phyloP scores from a whole-genome alignment of 169 alveolate genomes.

The Babesia divergens region DNA sequence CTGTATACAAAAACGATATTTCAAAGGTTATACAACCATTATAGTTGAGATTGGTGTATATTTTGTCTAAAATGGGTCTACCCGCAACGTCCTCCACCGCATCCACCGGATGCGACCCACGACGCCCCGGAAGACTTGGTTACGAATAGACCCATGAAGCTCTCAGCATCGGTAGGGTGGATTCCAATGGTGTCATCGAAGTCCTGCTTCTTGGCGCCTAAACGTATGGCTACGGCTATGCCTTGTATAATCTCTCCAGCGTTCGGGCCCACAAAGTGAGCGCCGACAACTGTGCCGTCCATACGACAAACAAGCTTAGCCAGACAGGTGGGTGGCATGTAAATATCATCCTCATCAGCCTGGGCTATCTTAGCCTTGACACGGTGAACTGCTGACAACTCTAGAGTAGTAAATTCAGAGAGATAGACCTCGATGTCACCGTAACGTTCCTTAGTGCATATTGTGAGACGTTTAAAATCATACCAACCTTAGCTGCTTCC shows the following conservation, averaged over 20 bases:
- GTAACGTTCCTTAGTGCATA: slow-evolving; percentile 54
- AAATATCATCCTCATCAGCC: slow-evolving; percentile 75
- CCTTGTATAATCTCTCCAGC: slow-evolving; percentile 99
- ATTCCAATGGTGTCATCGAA: slow-evolving; percentile 89
- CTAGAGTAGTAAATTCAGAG: slow-evolving; percentile 88
- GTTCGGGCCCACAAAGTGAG: slow-evolving; percentile 95
- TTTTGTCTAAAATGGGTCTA: too few relatives aligned
- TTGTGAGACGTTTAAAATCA: slow-evolving; percentile 20
- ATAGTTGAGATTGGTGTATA: too few relatives aligned
- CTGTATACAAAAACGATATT: too few relatives aligned
- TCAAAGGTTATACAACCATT: too few relatives aligned
- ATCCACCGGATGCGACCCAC: slow-evolving; percentile 89
- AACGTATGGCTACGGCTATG: slow-evolving; percentile 90
- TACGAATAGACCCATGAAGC: slow-evolving; percentile 76
- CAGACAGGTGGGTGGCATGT: slow-evolving; percentile 82
- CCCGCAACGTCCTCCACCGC: slow-evolving; percentile 94
- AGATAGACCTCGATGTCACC: slow-evolving; percentile 87
- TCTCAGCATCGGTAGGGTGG: slow-evolving; percentile 98
- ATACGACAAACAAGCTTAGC: slow-evolving; percentile 88
- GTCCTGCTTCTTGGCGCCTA: slow-evolving; percentile 89
- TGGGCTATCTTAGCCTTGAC: slow-evolving; percentile 62
- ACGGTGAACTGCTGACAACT: slow-evolving; percentile 67
- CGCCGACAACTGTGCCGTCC: slow-evolving; percentile 91
- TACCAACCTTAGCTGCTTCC: slow-evolving; percentile 87
- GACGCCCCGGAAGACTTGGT: slow-evolving; percentile 85